Conservation (phyloP, 2,329 filamentous ascomycete species). For the Colletotrichum chrysophilum region DNA sequence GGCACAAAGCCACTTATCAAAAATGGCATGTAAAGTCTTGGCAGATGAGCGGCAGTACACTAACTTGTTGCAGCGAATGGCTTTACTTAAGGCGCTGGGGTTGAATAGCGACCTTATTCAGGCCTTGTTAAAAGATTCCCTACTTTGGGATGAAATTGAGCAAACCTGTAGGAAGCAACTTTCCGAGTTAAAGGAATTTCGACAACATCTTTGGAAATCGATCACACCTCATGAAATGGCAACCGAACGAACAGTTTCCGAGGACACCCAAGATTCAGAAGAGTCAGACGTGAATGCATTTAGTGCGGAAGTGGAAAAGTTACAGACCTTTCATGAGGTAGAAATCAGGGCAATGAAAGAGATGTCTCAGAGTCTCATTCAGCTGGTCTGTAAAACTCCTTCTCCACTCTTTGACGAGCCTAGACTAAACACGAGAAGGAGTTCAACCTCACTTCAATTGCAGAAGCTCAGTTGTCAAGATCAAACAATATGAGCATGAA, state of each 20-base stretch:
- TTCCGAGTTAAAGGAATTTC: background rate
- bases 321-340: fast-evolving
- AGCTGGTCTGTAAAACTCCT: background rate
- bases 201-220: background rate
- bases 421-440: background rate
- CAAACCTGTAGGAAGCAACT: background rate
- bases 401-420: fast-evolving
- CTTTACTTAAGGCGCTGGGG: background rate
- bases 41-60: too few species aligned
- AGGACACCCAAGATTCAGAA: background rate
- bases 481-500: background rate
- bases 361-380: background rate
- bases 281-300: background rate
- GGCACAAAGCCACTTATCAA: fast-evolving
- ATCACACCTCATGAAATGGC: background rate
- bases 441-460: background rate
- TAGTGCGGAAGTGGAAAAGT: fast-evolving
- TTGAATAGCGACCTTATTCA: background rate
- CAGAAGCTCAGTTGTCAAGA: background rate
- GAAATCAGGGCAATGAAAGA: too few species aligned
- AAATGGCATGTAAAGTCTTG: too few species aligned
- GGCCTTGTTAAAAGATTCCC: background rate
- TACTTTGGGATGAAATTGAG: background rate
- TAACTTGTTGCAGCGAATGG: too few species aligned
- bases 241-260: background rate